phyloP scores from a whole-genome alignment of 805 yeast species.

The Candida glaebosa region DNA sequence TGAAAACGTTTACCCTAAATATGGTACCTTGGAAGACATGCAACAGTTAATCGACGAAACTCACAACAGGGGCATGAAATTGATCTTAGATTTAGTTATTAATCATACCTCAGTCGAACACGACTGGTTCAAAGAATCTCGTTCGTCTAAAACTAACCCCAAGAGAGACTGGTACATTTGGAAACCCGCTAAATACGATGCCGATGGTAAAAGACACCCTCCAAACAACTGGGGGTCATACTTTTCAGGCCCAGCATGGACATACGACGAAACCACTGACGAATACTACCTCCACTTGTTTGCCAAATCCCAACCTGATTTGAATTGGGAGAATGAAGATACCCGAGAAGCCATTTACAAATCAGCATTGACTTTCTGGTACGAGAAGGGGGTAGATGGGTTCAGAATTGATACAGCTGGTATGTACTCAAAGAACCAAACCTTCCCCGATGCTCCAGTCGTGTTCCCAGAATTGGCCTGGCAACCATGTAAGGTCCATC shows the following conservation, averaged over 20 bases:
- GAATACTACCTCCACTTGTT: conserved; percentile 56
- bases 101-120: conserved; percentile 58
- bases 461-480: conserved; percentile 34
- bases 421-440: conserved; percentile 46
- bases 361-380: conserved; percentile 51
- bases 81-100: conserved; percentile 54
- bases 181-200: conserved; percentile 48
- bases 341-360: conserved; percentile 39
- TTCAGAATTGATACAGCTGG: conserved; percentile 58
- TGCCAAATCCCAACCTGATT: conserved; percentile 55
- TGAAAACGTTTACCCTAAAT: conserved; percentile 47
- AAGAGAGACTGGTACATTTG: conserved; percentile 63
- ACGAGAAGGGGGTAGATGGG: conserved; percentile 54
- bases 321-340: conserved; percentile 56
- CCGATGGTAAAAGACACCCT: conserved; percentile 48
- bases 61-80: conserved; percentile 48
- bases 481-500: conserved; percentile 35
- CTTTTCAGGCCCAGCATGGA: conserved; percentile 58
- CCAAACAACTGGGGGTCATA: conserved; percentile 56
- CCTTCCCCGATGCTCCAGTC: conserved; percentile 48
- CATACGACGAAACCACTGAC: conserved; percentile 48
- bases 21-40: conserved; percentile 54
- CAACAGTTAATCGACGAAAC: conserved; percentile 43
- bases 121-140: conserved; percentile 55
- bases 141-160: conserved; percentile 47